Evolutionary conservation across 202 grass and related monocot species (phyloP), one percentile per base, ranked within the genome.

Genomic region (Zizania palustris): DNA sequence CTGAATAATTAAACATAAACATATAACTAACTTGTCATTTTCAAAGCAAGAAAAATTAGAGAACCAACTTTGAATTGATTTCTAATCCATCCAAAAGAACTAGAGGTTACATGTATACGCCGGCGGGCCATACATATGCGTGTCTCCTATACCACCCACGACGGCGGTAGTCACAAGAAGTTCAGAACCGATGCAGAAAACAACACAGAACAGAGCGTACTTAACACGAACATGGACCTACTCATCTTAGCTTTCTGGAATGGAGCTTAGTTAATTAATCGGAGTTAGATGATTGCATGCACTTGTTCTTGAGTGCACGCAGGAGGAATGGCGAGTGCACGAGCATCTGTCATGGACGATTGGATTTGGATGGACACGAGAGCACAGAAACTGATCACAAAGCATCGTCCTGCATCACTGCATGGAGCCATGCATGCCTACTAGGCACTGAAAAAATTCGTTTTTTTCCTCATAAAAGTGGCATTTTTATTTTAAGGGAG

Each of bases 291-390:
- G n/a, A 55, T 55, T 28, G 16, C 51, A 55, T 55, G 51, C 51
- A 18, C n/a, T 55, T 55, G 51, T 55, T 55, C 15, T 55, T 55
- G 51, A 55, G 51, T 55, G 51, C 51, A 55, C 51, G 51, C 51
- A 55, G 51, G n/a, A 8, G 7, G 50, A 54, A n/a, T 15, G 14
- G 50, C 28, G 28, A 28, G 28, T 28, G 28, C 28, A 28, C 28
- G 28, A 2, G 28, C 50, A 16, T 54, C 50, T 54, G 50, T 54
- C 16, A 19, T 54, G 50, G 51, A 18, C 51, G 51, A 55, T 55
- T 55, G n/a, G 28, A 28, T 28, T 28, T 28, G 28, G 51, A 55
- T 55, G 51, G 51, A 55, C 51, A 20, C 19, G 51, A 3, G 6
- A 55, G 51, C 51, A 55, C n/a, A 55, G 51, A 20, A 42, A 55